A percentile compares a stretch with the other conserved stretches of the same genome.
Conservation (phyloP, 2,329 filamentous ascomycete genomes). For the Fusarium ramigenum region DNA sequence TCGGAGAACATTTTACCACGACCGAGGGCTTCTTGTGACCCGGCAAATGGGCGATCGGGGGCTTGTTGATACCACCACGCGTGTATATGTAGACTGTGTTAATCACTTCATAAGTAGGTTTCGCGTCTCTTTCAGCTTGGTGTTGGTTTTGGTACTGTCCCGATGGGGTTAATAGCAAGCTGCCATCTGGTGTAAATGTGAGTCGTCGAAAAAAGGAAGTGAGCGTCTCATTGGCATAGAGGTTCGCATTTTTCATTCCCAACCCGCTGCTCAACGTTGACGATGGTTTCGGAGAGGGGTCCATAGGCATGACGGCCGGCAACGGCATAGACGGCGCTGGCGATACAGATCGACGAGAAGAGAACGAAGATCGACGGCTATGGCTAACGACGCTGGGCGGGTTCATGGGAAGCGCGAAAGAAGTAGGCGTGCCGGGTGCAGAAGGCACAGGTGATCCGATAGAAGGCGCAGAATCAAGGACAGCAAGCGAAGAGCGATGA, state of each 20-base stretch:
- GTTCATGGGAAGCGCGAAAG: constrained; percentile 91
- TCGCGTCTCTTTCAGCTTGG: constrained; percentile 70
- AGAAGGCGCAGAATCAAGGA: constrained; percentile 60
- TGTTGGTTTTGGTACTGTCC: constrained; percentile 92
- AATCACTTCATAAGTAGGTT: constrained; percentile 83
- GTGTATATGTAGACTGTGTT: constrained; percentile 99
- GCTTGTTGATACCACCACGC: constrained; percentile 93
- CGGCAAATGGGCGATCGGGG: constrained; percentile 91
- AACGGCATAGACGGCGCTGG: constrained; percentile 93
- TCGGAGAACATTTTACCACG: constrained; percentile 91
- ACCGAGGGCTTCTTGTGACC: constrained; percentile 99
- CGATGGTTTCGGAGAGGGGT: constrained; percentile 81
- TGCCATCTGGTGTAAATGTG: constrained; percentile 95
- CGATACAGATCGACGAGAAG: constrained; percentile 85
- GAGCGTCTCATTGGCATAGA: constrained; percentile 96
- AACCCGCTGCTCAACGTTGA: constrained; percentile 63
- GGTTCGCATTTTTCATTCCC: constrained; percentile 82
- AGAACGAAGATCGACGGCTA: constrained; percentile 94
- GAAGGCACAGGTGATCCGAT: constrained; percentile 88
- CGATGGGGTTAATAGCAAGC: constrained; percentile 90
- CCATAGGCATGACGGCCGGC: constrained; percentile 94
- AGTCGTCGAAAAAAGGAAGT: constrained; percentile 96
- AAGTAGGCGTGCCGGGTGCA: constrained; percentile 92
- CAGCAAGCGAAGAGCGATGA: constrained; percentile 71
- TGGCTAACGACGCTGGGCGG: constrained; percentile 89